Conservation (phyloP, 768 basidiomycete species). For the Hygrocybe punicea region DNA sequence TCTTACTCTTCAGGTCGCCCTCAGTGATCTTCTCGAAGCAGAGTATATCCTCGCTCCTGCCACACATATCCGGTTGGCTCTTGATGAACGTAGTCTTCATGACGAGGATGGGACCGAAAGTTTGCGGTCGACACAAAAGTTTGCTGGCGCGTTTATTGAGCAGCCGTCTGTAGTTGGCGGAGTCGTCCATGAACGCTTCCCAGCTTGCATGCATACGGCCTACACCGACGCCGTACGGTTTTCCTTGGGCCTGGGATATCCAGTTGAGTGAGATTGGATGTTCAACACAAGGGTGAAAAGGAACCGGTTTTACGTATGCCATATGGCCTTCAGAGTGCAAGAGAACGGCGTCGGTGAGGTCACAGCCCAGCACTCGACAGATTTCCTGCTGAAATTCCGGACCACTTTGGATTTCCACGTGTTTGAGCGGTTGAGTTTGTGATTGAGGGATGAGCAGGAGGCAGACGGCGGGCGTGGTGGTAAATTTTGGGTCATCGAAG, state of each 20-base stretch:
- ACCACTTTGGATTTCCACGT: conserved; percentile 12
- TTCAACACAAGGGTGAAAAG: background rate
- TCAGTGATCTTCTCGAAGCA: conserved; percentile 13
- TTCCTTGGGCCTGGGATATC: conserved; percentile 10
- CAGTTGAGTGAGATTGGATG: background rate
- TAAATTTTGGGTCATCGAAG: conserved; percentile 17
- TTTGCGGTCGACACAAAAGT: conserved; percentile 11
- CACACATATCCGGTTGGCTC: background rate
- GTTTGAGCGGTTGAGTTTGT: conserved; percentile 9
- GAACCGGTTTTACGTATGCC: conserved; percentile 17
- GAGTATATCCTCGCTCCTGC: conserved; percentile 12
- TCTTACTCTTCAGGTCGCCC: conserved; percentile 14
- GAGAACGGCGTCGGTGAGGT: conserved; percentile 5
- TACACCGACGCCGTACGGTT: conserved; percentile 15
- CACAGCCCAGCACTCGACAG: conserved; percentile 9
- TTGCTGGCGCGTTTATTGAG: conserved; percentile 17
- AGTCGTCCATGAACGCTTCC: conserved; percentile 18
- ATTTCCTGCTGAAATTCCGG: conserved; percentile 12
- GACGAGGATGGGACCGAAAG: conserved; percentile 13
- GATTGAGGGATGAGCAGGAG: conserved; percentile 17
- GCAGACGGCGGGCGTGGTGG: conserved; percentile 12
- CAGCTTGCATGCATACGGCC: conserved; percentile 21
- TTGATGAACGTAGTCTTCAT: conserved; percentile 19
- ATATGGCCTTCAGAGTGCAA: conserved; percentile 21
- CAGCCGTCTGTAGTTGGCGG: conserved; percentile 12